phyloP scores from a whole-genome alignment of 208 protist species.

The Leishmania martiniquensis region DNA sequence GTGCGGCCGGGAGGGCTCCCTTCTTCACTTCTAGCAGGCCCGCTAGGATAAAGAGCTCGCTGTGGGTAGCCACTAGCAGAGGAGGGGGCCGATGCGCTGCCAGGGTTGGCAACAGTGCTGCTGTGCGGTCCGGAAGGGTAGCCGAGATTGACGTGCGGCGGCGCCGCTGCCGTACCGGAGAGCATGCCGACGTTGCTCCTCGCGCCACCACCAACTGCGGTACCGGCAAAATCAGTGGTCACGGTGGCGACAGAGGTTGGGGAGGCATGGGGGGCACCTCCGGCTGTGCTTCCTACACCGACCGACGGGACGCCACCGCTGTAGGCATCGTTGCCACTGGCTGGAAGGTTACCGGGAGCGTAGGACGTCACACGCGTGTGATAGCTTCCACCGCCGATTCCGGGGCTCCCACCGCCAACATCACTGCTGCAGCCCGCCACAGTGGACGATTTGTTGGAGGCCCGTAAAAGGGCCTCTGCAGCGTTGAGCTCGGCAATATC shows the following conservation, averaged over 20 bases:
- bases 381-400: neutral
- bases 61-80: neutral
- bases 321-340: neutral
- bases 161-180: neutral
- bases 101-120: neutral
- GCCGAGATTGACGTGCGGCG: conserved; percentile 26
- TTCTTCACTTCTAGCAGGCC: neutral
- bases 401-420: neutral
- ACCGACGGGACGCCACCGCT: neutral
- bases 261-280: neutral
- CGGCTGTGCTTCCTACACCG: neutral
- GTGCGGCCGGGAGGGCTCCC: neutral
- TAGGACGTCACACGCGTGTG: neutral
- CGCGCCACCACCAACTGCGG: neutral
- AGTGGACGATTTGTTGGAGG: conserved; percentile 14
- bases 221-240: neutral
- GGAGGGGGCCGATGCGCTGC: conserved; percentile 3
- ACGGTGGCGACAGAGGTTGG: neutral
- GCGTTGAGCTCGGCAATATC: conserved; percentile 80
- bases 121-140: conserved; percentile 4
- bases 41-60: neutral
- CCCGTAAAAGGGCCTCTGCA: conserved; percentile 37
- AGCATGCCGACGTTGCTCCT: neutral
- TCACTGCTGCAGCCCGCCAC: neutral
- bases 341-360: neutral